Percentiles rank a stretch among this genome's conserved stretches.
Conservation (phyloP, 2,329 filamentous ascomycete genomes). For the Colletotrichum spaethianum region DNA sequence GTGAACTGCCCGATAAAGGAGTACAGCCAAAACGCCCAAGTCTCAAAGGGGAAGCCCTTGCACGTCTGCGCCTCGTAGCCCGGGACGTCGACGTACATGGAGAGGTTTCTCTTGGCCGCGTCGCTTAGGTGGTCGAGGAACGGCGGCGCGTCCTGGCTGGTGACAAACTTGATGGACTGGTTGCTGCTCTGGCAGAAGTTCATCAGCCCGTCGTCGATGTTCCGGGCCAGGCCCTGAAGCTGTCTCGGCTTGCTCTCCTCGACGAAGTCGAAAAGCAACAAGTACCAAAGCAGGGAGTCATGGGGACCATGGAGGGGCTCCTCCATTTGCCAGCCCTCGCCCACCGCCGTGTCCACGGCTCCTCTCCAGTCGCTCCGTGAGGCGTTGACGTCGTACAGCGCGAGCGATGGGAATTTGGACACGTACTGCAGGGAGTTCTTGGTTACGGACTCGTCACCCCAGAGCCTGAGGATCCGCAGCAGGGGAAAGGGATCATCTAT, state of each 20-base stretch:
- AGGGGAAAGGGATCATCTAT: conserved; percentile 59
- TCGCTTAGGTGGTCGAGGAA: conserved; percentile 54
- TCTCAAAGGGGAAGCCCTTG: conserved; percentile 54
- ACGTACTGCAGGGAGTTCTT: conserved; percentile 57
- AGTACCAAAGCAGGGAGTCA: conserved; percentile 52
- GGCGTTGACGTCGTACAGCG: conserved; percentile 60
- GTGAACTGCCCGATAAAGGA: conserved; percentile 56
- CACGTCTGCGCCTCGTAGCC: conserved; percentile 50
- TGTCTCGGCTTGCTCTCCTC: conserved; percentile 45
- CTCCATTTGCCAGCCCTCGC: conserved; percentile 53
- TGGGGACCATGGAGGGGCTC: conserved; percentile 45
- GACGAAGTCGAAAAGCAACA: conserved; percentile 52
- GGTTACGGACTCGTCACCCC: conserved; percentile 58
- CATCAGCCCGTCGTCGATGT: conserved; percentile 53
- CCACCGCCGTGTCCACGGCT: conserved; percentile 43
- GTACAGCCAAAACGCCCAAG: conserved; percentile 60
- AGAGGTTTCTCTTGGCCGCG: conserved; percentile 49
- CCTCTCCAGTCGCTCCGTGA: conserved; percentile 53
- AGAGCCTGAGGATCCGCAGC: conserved; percentile 62
- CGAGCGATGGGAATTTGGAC: conserved; percentile 59
- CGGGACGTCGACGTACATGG: conserved; percentile 50
- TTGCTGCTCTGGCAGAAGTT: conserved; percentile 40
- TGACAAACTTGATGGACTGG: conserved; percentile 50
- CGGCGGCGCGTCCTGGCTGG: conserved; percentile 48
- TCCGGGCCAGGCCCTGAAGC: conserved; percentile 48